These are phyloP conservation scores for Cystobasidium onofrii DNA, from an alignment of 768 basidiomycete genomes.

Conservation along the genomic window DNA sequence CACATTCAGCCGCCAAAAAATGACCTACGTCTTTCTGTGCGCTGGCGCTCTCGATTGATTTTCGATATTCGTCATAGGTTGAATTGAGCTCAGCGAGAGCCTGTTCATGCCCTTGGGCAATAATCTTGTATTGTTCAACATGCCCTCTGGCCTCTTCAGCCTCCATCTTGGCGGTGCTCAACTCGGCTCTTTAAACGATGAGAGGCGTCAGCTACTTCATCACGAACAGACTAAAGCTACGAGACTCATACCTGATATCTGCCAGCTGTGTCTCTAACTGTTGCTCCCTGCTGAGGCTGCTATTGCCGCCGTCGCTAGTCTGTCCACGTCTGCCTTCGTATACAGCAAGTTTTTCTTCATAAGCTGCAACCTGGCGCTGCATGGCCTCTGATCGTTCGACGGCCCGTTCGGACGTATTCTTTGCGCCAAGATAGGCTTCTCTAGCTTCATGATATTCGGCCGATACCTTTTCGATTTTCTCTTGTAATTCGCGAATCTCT, in stretches of 20 bases:
- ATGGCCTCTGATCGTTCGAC: constrained; percentile 64
- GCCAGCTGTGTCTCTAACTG: constrained; percentile 77
- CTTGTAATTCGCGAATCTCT: constrained; percentile 66
- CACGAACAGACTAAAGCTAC: no score
- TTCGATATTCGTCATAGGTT: constrained; percentile 72
- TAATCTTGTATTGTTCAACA: constrained; percentile 75
- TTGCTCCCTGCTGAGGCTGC: constrained; percentile 60
- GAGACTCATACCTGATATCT: constrained; percentile 69
- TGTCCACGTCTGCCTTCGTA: constrained; percentile 61
- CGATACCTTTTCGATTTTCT: constrained; percentile 57
- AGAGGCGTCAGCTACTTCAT: neutral
- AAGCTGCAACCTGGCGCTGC: constrained; percentile 59
- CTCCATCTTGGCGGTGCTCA: constrained; percentile 72
- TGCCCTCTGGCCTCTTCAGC: constrained; percentile 62
- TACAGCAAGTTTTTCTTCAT: constrained; percentile 74
- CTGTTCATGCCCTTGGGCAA: constrained; percentile 70
- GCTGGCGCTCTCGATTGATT: constrained; percentile 62
- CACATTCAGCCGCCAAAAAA: neutral
- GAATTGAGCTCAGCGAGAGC: constrained; percentile 62
- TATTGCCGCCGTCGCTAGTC: constrained; percentile 40
- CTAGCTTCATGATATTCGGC: constrained; percentile 56
- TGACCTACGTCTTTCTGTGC: constrained; percentile 58
- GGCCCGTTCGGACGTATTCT: constrained; percentile 46
- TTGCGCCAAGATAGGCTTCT: constrained; percentile 49
- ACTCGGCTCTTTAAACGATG: constrained; percentile 52